Evolutionary conservation across 352 stramenopile species (phyloP).

Genomic region (Peronospora belbahrii): DNA sequence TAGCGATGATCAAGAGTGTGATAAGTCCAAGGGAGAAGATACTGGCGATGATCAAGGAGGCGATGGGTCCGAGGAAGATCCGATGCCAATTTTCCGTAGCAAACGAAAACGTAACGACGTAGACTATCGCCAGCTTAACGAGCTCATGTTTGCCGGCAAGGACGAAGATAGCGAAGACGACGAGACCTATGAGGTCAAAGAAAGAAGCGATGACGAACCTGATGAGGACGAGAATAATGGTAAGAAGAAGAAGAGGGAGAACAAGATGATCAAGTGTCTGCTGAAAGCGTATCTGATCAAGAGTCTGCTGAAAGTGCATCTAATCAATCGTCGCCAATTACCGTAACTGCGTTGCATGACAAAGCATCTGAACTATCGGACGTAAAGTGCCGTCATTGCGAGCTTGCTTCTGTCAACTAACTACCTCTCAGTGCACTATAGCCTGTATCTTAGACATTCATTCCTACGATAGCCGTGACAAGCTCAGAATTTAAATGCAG

Average conservation of each 20-base stretch:
- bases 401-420: slow-evolving; percentile 29
- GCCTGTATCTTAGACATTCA: slow-evolving; percentile 17
- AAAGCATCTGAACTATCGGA: slow-evolving; percentile 8
- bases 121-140: slow-evolving; percentile 77
- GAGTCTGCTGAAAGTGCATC: slow-evolving; percentile 4
- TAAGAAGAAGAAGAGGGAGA: slow-evolving; percentile 18
- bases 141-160: slow-evolving; percentile 63
- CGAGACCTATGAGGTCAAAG: slow-evolving; percentile 40
- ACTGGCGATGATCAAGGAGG: slow-evolving; percentile 3
- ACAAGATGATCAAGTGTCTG: slow-evolving; percentile 6
- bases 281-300: too few relatives aligned
- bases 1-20: slow-evolving; percentile 2
- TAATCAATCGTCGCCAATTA: slow-evolving; percentile 18
- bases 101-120: slow-evolving; percentile 77
- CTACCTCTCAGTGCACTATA: slow-evolving; percentile 63
- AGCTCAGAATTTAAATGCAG: slow-evolving; percentile 19
- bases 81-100: slow-evolving; percentile 44
- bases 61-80: slow-evolving; percentile 23
- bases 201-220: slow-evolving; percentile 30
- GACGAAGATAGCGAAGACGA: slow-evolving; percentile 52
- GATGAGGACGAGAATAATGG: slow-evolving; percentile 30
- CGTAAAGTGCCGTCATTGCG: slow-evolving; percentile 15
- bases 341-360: slow-evolving; percentile 17
- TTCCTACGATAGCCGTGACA: neutral
- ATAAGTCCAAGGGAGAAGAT: slow-evolving; percentile 24